phyloP scores from a whole-genome alignment of 2,329 filamentous ascomycete species.

The Colletotrichum liriopes region DNA sequence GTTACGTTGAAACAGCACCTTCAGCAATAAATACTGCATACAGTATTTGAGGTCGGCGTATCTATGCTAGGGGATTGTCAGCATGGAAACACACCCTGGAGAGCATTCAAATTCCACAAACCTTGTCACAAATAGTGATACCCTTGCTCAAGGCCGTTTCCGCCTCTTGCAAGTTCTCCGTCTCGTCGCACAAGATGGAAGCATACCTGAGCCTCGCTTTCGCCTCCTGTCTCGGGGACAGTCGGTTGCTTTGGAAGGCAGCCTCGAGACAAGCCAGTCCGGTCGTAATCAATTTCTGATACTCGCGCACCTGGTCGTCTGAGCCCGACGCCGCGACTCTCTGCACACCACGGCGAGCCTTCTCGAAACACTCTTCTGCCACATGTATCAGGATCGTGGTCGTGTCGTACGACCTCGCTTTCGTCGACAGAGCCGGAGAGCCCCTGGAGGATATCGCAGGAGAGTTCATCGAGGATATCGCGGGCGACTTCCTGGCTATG shows the following conservation, averaged over 20 bases:
- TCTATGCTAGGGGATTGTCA: conserved; percentile 60
- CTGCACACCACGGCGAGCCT: conserved; percentile 72
- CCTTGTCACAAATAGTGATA: conserved; percentile 78
- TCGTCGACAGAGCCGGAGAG: conserved; percentile 57
- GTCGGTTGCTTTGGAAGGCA: conserved; percentile 72
- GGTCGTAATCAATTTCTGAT: conserved; percentile 80
- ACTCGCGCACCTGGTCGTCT: conserved; percentile 71
- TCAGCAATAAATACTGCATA: conserved; percentile 81
- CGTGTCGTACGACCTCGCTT: conserved; percentile 63
- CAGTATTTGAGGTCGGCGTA: conserved; percentile 81
- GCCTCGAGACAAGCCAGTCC: conserved; percentile 81
- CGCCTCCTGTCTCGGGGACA: conserved; percentile 78
- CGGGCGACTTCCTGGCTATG: conserved; percentile 58
- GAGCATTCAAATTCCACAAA: conserved; percentile 48
- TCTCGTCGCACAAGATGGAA: conserved; percentile 80
- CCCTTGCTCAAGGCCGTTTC: conserved; percentile 82
- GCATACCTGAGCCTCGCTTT: conserved; percentile 80
- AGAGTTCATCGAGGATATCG: conserved; percentile 44
- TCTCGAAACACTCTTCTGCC: conserved; percentile 82
- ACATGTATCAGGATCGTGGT: conserved; percentile 77
- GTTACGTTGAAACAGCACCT: conserved; percentile 79
- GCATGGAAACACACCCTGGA: conserved; percentile 12
- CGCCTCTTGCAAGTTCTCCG: conserved; percentile 81
- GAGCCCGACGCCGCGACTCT: conserved; percentile 65
- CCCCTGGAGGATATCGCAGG: conserved; percentile 49